Percentiles rank a stretch among this genome's conserved stretches.
phyloP scores from a whole-genome alignment of 306 rosid species.

The Styphnolobium japonicum region DNA sequence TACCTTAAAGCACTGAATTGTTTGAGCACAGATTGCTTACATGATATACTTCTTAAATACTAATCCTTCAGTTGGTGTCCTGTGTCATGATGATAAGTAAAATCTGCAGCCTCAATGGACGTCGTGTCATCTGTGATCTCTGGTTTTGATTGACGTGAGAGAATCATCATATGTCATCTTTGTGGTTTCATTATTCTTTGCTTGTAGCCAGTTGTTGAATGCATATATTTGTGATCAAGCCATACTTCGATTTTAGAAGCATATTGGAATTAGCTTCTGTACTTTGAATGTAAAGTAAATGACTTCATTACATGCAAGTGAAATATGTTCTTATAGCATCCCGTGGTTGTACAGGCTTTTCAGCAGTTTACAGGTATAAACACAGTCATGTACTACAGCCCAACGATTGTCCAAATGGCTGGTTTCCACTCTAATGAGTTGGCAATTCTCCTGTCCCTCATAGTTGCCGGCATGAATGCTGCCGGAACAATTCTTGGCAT shows the following conservation, averaged over 20 bases:
- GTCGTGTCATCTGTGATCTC: neutral
- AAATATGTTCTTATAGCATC: slow-evolving; percentile 13
- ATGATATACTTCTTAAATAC: neutral
- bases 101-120: neutral
- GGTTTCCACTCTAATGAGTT: slow-evolving; percentile 73
- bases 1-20: neutral
- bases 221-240: neutral
- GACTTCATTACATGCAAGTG: slow-evolving; percentile 1
- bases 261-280: neutral
- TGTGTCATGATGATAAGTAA: neutral
- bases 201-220: neutral
- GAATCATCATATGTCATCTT: neutral
- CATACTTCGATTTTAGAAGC: neutral
- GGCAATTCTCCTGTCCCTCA: slow-evolving; percentile 80
- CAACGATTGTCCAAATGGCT: slow-evolving; percentile 95
- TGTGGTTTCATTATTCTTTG: neutral
- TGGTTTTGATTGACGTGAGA: neutral
- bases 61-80: neutral
- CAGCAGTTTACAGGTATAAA: slow-evolving; percentile 96
- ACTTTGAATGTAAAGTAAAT: neutral
- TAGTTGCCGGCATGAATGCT: slow-evolving; percentile 81
- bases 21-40: neutral
- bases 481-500: slow-evolving; percentile 80
- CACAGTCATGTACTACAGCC: slow-evolving; percentile 98
- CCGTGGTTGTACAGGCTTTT: slow-evolving; percentile 61